Base-by-base conservation (phyloP, 768 basidiomycete species). In the Tubosaeta sp. region DNA sequence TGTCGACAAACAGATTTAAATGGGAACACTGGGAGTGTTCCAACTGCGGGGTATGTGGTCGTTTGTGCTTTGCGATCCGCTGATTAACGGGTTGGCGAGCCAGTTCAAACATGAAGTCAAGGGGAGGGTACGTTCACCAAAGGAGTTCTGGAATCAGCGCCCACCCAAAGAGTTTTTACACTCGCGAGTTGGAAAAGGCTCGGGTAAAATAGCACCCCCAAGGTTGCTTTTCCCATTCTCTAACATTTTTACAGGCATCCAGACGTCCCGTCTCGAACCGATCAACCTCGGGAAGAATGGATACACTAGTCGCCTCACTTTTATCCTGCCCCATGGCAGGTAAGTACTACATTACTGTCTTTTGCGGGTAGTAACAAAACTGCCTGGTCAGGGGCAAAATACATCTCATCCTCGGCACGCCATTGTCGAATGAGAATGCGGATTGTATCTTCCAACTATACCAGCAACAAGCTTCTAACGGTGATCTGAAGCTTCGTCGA, bases 21-120 rank as follows among this genome's bases (percentile, higher is more conserved):
- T 90, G 87, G 88, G 79, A 87, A 61, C 61, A 76, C 44, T 89
- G 86, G 80, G 78, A 86, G 63, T 92, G 89, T 59, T 66, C 72
- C 29, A 59, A 73, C 49, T 91, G 87, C 61, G 59, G 71, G 16
- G 88, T 87, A 65, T 46, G 71, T 45, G 13, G 24, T 24, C 12
- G 6, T 18, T 14, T 6, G 13, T 5, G 30, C n/a, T 49, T 16
- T 6, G 16, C 44, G 27, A 39, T 31, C 13, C 4, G 2, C 48
- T 62, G 45, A 43, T 34, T 10, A 38, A 36, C 21, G 18, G 22
- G 21, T 29, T 34, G 43, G 22, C 6, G 43, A 21, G 18, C 29
- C 19, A 70, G 68, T 32, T 25, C 7, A 47, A 25, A 22, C 39
- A 65, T 27, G 43, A 29, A 11, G 57, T 61, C 13, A 41, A 41